A percentile compares a stretch with the other conserved stretches of the same genome.
Conservation (phyloP, 352 stramenopile species). For the Phytopythium mirpurense region DNA sequence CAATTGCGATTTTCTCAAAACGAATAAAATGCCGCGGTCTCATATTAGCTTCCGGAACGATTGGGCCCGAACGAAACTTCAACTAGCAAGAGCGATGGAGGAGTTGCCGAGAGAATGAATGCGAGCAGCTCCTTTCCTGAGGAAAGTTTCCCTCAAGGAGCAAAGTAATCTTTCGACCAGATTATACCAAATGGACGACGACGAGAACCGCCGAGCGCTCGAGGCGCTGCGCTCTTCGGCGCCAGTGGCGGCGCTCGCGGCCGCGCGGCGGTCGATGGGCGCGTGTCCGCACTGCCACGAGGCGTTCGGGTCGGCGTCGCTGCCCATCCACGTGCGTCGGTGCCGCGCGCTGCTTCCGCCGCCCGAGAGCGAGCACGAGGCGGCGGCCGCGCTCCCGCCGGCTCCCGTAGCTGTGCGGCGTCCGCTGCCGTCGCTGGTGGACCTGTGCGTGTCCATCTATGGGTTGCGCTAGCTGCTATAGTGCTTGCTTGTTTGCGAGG, state of each 20-base stretch:
- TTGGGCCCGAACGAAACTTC: too few relatives aligned
- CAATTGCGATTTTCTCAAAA: too few relatives aligned
- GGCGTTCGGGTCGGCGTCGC: constrained; percentile 50
- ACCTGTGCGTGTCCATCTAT: constrained; percentile 42
- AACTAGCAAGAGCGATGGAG: too few relatives aligned
- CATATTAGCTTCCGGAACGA: too few relatives aligned
- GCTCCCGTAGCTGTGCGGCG: constrained; percentile 12
- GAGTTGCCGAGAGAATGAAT: too few relatives aligned
- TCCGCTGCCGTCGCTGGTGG: constrained; percentile 41
- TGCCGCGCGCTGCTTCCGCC: constrained; percentile 41
- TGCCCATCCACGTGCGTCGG: constrained; percentile 55
- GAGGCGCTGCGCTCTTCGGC: constrained; percentile 18
- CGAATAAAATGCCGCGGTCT: too few relatives aligned
- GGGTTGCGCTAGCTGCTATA: too few relatives aligned
- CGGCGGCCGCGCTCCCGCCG: constrained; percentile 5
- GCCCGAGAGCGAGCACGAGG: constrained; percentile 18
- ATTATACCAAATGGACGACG: constrained; percentile 13
- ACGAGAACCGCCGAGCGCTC: constrained; percentile 33
- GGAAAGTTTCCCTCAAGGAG: too few relatives aligned
- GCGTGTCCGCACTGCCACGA: constrained; percentile 53
- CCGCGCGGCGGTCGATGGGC: constrained; percentile 17
- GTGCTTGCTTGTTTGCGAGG: not conserved
- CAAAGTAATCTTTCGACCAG: too few relatives aligned
- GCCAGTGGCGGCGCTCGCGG: constrained; percentile 11
- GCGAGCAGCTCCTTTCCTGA: too few relatives aligned